Base-by-base conservation (phyloP, 352 stramenopile species). In the Pythium scleroteichum region DNA sequence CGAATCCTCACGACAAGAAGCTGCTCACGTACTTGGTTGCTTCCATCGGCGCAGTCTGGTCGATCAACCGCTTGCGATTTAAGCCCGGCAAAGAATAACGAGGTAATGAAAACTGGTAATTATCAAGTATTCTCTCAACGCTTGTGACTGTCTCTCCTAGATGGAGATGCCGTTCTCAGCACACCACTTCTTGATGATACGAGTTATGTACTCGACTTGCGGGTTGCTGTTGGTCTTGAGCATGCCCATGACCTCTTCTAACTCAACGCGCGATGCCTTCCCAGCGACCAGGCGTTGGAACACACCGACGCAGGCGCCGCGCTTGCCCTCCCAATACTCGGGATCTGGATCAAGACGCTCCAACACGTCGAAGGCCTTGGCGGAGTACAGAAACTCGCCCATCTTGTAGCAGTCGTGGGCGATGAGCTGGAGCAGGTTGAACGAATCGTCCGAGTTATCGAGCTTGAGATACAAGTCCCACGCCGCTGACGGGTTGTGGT, bases 371-470 rank as follows among this genome's bases (percentile, higher is more conserved):
- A 98, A 98, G 3, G 89, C 91, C 72, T 98, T 98, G 29, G 96
- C 95, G 1, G 96, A 81, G 64, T 96, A 98, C 0, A 98, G 73
- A 61, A 98, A 99, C 53, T 97, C 90, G 20, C 96, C 96, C 84
- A 98, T 98, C 68, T 88, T 89, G 83, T 99, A 99, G 76, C 94
- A 99, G 70, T 99, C 96, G 59, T 98, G 97, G 17, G 94, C 96
- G 46, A 99, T 97, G 16, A 99, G 76, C 68, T 98, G 90, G 16
- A 99, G 77, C 29, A 99, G 62, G 48, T 98, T 97, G 79, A 98
- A 98, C 29, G 88, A 97, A 29, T 98, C 92, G 64, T 97, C 92
- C 59, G 85, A 91, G 67, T 96, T 98, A 66, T 98, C 94, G 44
- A 97, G 96, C 65, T 98, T 98, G 20, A 99, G 75, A 68, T 98